phyloP scores from a whole-genome alignment of 768 basidiomycete species.

The Rhizopogon rudus region DNA sequence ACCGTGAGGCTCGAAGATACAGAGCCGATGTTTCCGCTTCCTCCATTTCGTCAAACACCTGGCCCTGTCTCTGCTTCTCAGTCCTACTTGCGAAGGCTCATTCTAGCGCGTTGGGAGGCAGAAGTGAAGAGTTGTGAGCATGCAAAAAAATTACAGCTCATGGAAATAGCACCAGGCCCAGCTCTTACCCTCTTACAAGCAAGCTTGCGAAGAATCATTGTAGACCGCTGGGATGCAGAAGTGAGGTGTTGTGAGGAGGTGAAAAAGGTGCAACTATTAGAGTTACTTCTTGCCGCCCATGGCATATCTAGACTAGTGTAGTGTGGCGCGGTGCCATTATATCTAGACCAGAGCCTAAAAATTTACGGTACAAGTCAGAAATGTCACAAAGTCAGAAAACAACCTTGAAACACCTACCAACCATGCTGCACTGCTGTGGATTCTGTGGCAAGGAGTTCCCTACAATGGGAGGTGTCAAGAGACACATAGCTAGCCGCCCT shows the following conservation, averaged over 20 bases:
- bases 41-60: background rate
- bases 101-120: background rate
- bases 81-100: background rate
- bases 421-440: background rate
- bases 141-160: too few relatives aligned
- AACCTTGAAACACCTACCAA: background rate
- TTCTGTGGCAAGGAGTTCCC: conserved; percentile 3
- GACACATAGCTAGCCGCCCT: background rate
- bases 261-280: too few relatives aligned
- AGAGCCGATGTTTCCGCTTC: too few relatives aligned
- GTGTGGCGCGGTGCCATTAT: background rate
- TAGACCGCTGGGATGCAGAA: too few relatives aligned
- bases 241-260: too few relatives aligned
- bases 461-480: background rate
- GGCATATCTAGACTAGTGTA: background rate
- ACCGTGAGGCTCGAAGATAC: too few relatives aligned
- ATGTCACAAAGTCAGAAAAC: too few relatives aligned
- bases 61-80: background rate
- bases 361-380: too few relatives aligned
- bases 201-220: background rate
- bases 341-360: too few relatives aligned
- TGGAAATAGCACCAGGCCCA: background rate
- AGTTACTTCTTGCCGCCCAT: too few relatives aligned
- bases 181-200: too few relatives aligned
- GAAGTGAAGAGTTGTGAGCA: background rate